Base-by-base conservation (phyloP, 148 eudicot species). In the Rhododendron ovatum region DNA sequence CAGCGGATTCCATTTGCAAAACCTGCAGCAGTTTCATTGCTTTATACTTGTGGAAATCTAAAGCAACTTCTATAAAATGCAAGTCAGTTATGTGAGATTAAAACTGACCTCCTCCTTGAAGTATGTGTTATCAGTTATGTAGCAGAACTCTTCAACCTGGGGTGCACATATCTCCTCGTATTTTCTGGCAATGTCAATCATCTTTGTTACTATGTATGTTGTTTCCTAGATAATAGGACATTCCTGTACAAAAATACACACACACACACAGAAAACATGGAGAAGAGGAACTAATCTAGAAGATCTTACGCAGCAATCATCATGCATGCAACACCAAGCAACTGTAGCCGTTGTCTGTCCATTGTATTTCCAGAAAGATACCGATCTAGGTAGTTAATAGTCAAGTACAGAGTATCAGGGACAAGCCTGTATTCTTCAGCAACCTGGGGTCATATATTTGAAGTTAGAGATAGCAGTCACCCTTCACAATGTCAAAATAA, bases 101-200 rank as follows among this genome's bases (percentile, higher is more conserved):
- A 81, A 67, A 50, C 86, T 35, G 59, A 96, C 99, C 96, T 97
- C 99, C 2, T 97, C 99, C 90, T 92, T 95, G 84, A 93, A 92
- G 90, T 97, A 97, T 61, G 99, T 97, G 90, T 95, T 95, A 84
- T 97, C 99, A 0, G 99, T 97, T 41, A 97, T 97, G 87, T 94
- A 95, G 86, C 99, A 97, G 85, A 93, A 97, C 83, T 97, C 98
- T 91, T 97, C 99, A 86, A 97, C 98, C 88, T 93, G 98, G 57
- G 99, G 99, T 22, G 99, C 98, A 92, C 99, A 97, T 57, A 97
- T 95, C 92, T 97, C 99, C 88, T 97, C 99, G 78, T 95, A 97
- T 87, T 97, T 95, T 78, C 99, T 95, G 95, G 13, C 45, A 88
- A 35, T 69, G 17, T 65, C 7, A 63, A 59, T 26, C 77, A 3